A percentile compares a stretch with the other conserved stretches of the same genome.
These are phyloP conservation scores for Trichoderma brevicompactum DNA, from an alignment of 2,329 filamentous ascomycete genomes.

Conservation along the genomic window DNA sequence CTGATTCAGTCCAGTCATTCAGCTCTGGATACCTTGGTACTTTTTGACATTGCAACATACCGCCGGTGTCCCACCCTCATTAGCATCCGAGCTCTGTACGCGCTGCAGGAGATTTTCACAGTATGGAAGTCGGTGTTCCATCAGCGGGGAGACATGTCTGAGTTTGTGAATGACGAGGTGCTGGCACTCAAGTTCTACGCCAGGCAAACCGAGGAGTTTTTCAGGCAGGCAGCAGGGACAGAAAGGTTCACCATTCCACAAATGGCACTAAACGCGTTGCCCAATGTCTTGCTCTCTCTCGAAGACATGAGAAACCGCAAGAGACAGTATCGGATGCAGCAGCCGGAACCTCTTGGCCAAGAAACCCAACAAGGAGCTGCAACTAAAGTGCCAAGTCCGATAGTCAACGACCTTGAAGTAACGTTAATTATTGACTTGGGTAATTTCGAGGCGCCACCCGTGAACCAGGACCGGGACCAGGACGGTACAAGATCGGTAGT, in stretches of 20 bases:
- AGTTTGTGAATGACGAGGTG: constrained; percentile 6
- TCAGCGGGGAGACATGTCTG: neutral
- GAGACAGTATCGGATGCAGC: neutral
- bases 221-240: neutral
- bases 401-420: neutral
- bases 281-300: neutral
- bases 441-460: neutral
- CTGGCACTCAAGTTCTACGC: constrained; percentile 10
- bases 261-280: constrained; percentile 4
- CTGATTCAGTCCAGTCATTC: constrained; percentile 1
- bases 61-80: constrained; percentile 2
- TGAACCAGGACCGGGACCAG: neutral
- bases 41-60: constrained; percentile 1
- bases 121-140: neutral
- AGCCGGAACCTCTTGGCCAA: neutral
- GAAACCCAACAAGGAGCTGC: neutral
- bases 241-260: neutral
- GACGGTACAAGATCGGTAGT: neutral
- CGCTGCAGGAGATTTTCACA: neutral
- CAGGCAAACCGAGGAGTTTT: constrained; percentile 6
- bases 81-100: neutral
- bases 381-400: neutral
- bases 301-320: neutral
- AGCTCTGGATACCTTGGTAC: neutral
- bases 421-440: constrained; percentile 5